Percentiles rank a stretch among this genome's conserved stretches.
These are phyloP conservation scores for Boletus pseudo-olivaceus DNA, from an alignment of 768 basidiomycete genomes.

Conservation along the genomic window DNA sequence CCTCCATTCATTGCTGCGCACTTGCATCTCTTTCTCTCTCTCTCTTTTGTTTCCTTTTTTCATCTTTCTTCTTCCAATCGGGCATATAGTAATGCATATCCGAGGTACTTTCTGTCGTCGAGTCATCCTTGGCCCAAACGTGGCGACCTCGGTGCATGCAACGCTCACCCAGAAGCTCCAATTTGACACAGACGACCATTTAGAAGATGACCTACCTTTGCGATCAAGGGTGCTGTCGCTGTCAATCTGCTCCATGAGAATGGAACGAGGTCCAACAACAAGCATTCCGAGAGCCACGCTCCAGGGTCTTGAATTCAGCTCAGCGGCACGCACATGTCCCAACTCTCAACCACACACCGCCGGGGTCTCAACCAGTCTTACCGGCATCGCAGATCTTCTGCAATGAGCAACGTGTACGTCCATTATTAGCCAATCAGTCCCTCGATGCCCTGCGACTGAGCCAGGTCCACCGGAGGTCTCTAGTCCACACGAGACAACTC, in stretches of 20 bases:
- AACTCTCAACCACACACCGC: constrained; percentile 18
- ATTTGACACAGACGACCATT: constrained; percentile 20
- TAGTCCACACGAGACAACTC: constrained; percentile 21
- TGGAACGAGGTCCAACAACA: constrained; percentile 25
- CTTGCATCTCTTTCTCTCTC: neutral
- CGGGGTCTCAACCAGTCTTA: constrained; percentile 11
- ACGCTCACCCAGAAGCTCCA: constrained; percentile 9
- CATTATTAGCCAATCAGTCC: constrained; percentile 20
- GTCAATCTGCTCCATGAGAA: constrained; percentile 25
- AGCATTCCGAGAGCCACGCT: constrained; percentile 22
- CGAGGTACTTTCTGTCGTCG: constrained; percentile 16
- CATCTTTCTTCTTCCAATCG: constrained; percentile 5
- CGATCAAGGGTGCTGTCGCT: constrained; percentile 26
- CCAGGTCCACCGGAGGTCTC: constrained; percentile 21
- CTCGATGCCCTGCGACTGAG: constrained; percentile 11
- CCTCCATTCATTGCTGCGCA: constrained; percentile 7
- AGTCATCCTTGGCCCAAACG: constrained; percentile 9
- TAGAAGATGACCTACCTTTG: constrained; percentile 20
- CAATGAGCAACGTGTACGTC: constrained; percentile 16
- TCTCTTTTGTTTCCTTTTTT: neutral
- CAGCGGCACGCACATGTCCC: constrained; percentile 23
- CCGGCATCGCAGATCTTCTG: constrained; percentile 26
- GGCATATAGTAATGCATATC: constrained; percentile 3
- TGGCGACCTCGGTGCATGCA: constrained; percentile 6
- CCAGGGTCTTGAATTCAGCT: constrained; percentile 24